phyloP scores from a whole-genome alignment of 2,329 filamentous ascomycete genomes.

The Apiospora arundinis region DNA sequence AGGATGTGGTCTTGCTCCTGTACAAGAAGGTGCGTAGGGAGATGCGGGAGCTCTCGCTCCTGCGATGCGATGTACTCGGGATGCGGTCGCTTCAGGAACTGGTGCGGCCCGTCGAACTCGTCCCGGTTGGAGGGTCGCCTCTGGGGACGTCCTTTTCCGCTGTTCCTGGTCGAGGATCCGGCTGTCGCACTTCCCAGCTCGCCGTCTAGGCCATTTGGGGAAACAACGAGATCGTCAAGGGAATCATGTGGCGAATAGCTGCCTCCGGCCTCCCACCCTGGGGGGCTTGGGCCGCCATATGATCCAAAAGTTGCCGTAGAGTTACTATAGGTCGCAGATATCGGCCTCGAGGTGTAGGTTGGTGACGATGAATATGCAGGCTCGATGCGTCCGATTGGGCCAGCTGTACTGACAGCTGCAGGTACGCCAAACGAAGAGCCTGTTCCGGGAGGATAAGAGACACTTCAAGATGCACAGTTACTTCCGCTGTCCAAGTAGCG shows the following conservation, averaged over 20 bases:
- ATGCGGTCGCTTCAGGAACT: constrained; percentile 77
- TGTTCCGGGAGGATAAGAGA: constrained; percentile 48
- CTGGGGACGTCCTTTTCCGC: constrained; percentile 52
- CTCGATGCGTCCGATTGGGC: constrained; percentile 48
- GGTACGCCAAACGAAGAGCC: constrained; percentile 43
- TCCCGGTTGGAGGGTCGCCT: constrained; percentile 77
- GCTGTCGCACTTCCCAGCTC: constrained; percentile 53
- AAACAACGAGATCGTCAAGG: constrained; percentile 63
- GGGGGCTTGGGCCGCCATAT: constrained; percentile 49
- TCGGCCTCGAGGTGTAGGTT: constrained; percentile 50
- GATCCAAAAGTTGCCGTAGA: constrained; percentile 41
- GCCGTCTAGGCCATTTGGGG: constrained; percentile 58
- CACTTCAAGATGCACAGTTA: constrained; percentile 49
- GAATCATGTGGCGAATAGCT: constrained; percentile 64
- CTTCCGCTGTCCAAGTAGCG: constrained; percentile 31
- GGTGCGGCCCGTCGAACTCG: constrained; percentile 88
- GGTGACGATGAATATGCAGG: constrained; percentile 46
- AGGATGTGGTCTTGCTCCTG: constrained; percentile 86
- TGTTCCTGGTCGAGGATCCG: constrained; percentile 46
- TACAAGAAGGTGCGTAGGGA: constrained; percentile 81
- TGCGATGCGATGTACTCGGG: constrained; percentile 75
- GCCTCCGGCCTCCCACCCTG: constrained; percentile 55
- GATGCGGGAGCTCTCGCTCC: constrained; percentile 80
- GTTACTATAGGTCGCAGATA: constrained; percentile 47
- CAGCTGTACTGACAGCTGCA: constrained; percentile 41